Evolutionary conservation across 1,139 yeast species (phyloP).

Genomic region (Keqinozyma sinolaborantium): DNA sequence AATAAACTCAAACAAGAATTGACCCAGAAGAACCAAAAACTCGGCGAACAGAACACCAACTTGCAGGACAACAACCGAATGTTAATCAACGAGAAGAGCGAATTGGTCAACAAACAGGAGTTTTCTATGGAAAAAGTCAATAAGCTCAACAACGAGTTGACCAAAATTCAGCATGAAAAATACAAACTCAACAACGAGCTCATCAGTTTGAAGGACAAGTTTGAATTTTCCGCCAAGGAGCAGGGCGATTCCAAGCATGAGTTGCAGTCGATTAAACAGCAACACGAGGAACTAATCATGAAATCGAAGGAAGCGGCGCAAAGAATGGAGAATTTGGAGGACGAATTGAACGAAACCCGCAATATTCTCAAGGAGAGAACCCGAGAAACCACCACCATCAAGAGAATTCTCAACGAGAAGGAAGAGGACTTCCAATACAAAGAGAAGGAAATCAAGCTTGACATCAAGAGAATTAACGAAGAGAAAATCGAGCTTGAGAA

Average conservation of each 20-base stretch:
- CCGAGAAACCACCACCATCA: slow-evolving; percentile 70
- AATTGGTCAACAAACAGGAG: slow-evolving; percentile 38
- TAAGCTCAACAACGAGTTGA: slow-evolving; percentile 27
- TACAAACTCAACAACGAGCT: slow-evolving; percentile 49
- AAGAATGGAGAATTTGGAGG: slow-evolving; percentile 67
- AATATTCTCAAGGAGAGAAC: slow-evolving; percentile 74
- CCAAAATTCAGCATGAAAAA: slow-evolving; percentile 46
- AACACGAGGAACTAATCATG: slow-evolving; percentile 73
- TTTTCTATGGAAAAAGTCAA: slow-evolving; percentile 32
- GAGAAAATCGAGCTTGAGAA: slow-evolving; percentile 60
- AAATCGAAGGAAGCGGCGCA: slow-evolving; percentile 62
- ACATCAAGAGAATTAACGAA: slow-evolving; percentile 38
- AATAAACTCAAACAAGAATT: slow-evolving; percentile 34
- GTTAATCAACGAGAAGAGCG: slow-evolving; percentile 34
- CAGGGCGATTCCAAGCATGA: slow-evolving; percentile 51
- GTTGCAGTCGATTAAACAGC: slow-evolving; percentile 59
- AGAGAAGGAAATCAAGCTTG: slow-evolving; percentile 27
- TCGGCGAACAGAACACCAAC: slow-evolving; percentile 41
- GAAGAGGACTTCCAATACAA: slow-evolving; percentile 56
- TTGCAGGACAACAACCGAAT: slow-evolving; percentile 32
- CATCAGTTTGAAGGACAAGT: slow-evolving; percentile 49
- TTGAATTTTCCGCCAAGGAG: slow-evolving; percentile 43
- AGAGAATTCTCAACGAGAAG: slow-evolving; percentile 64
- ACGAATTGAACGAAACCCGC: slow-evolving; percentile 73
- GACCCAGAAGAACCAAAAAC: slow-evolving; percentile 29